A percentile compares a stretch with the other conserved stretches of the same genome.
These are phyloP conservation scores for Boletus rubropictus DNA, from an alignment of 768 basidiomycete species.

Conservation along the genomic window DNA sequence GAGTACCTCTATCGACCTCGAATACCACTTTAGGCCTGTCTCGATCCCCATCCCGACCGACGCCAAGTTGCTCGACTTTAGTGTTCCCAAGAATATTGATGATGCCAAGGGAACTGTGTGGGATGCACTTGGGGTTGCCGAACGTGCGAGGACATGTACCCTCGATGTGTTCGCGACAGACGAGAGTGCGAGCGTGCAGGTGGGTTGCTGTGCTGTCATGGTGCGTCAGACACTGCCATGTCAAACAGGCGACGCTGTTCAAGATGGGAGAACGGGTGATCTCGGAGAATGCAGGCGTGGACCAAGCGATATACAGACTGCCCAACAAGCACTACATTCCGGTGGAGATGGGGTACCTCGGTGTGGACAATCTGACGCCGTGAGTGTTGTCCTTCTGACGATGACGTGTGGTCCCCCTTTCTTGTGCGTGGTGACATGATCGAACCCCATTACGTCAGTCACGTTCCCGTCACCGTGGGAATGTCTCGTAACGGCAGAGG, in stretches of 20 bases:
- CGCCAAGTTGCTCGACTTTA: conserved; percentile 47
- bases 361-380: conserved; percentile 66
- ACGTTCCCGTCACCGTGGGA: conserved; percentile 17
- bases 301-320: conserved; percentile 61
- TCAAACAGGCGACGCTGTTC: conserved; percentile 76
- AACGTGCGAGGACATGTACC: conserved; percentile 55
- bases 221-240: not conserved
- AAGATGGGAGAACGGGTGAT: conserved; percentile 79
- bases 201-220: conserved; percentile 26
- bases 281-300: conserved; percentile 53
- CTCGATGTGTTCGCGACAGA: conserved; percentile 80
- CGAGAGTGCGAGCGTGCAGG: conserved; percentile 90
- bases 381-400: conserved; percentile 29
- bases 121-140: conserved; percentile 50
- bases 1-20: conserved; percentile 78
- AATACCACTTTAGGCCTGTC: conserved; percentile 57
- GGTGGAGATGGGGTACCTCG: conserved; percentile 73
- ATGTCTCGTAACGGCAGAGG: no score
- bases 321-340: conserved; percentile 97
- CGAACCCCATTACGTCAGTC: conserved; percentile 20
- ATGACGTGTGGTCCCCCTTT: conserved; percentile 14
- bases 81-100: conserved; percentile 30
- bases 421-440: conserved; percentile 15
- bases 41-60: conserved; percentile 45
- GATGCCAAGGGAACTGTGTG: conserved; percentile 47